These are phyloP conservation scores for Selaginella moellendorffii DNA, from an alignment of 75 land plant genomes.

Conservation along the genomic window DNA sequence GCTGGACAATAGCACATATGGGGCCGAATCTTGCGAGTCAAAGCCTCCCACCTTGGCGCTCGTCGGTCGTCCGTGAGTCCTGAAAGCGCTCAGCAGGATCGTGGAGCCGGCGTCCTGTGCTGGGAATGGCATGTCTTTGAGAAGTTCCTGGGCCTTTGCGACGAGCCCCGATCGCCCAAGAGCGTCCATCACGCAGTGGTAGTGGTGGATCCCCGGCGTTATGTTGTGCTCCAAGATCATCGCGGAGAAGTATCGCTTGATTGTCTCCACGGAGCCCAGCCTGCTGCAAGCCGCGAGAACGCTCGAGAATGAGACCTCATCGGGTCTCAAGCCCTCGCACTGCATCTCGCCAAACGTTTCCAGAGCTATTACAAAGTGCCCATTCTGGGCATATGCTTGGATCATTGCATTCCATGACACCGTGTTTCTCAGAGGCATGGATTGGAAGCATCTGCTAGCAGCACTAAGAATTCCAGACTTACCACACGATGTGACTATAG, in stretches of 20 bases:
- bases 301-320: constrained; percentile 39
- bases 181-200: constrained; percentile 44
- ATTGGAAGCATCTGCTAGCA: too few species aligned
- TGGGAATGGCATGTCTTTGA: constrained; percentile 28
- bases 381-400: constrained; percentile 41
- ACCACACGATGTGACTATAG: too few species aligned
- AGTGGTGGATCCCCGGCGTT: constrained; percentile 35
- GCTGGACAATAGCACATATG: too few species aligned
- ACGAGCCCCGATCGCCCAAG: constrained; percentile 44
- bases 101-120: too few species aligned
- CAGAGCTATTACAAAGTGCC: constrained; percentile 25
- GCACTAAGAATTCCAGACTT: too few species aligned
- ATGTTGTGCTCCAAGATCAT: constrained; percentile 16
- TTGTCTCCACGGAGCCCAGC: constrained; percentile 41
- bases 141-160: constrained; percentile 32
- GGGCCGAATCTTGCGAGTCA: too few species aligned
- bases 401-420: constrained; percentile 48
- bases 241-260: constrained; percentile 27
- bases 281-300: constrained; percentile 41
- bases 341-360: constrained; percentile 32
- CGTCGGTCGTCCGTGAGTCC: too few species aligned
- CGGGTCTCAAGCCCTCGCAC: constrained; percentile 17
- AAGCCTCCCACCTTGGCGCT: too few species aligned
- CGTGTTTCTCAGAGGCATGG: constrained; percentile 20
- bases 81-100: too few species aligned